Evolutionary conservation across 139 green algal species (phyloP), one percentile per base, ranked within the genome.

Genomic region (Chlorella sp.): DNA sequence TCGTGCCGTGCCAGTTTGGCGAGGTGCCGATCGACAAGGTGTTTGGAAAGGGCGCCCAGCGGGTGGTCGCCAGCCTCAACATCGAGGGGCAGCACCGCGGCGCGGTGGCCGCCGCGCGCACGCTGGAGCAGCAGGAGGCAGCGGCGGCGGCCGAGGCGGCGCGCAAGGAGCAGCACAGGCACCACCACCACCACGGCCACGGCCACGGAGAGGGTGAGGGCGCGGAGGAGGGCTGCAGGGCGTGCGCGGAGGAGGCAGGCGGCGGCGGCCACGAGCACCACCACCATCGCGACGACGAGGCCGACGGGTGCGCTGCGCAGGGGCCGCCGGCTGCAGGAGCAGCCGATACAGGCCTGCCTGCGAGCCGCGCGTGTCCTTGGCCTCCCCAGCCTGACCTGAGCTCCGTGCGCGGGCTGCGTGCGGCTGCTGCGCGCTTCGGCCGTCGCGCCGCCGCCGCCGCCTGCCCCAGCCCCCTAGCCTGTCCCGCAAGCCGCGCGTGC

Each of bases 1-100:
- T 97, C 7, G 76, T 95, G 1, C 42, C 76, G 0, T 94, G 88
- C 72, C 36, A 84, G 48, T 82, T 93, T 14, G 93, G 87, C 19
- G 64, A 85, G 67, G 81, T 95, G 60, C 77, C 87, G 36, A 75
- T 95, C 5, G 86, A 93, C 9, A 43, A 79, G 27, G 76, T 97
- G 48, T 95, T 97, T 82, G 92, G 91, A 27, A 58, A 45, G 35
- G 58, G 55, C 35, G 27, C 72, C 6, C 59, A 64, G 38, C 74
- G 63, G 2, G 83, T 97, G 38, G 80, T 96, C 41, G 86, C 93
- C 0, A 77, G 88, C 35, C 86, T 98, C 15, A 97, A 95, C 71
- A 88, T 90, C 9, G 93, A 98, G 83, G 93, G 88, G 7, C 93
- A 97, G 76, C 93, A 98, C 79, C 74, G 93, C 11, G 91, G 90